A percentile compares a stretch with the other conserved stretches of the same genome.
Evolutionary conservation across 2,329 filamentous ascomycete species (phyloP).

Genomic region (Cercospora janseana): DNA sequence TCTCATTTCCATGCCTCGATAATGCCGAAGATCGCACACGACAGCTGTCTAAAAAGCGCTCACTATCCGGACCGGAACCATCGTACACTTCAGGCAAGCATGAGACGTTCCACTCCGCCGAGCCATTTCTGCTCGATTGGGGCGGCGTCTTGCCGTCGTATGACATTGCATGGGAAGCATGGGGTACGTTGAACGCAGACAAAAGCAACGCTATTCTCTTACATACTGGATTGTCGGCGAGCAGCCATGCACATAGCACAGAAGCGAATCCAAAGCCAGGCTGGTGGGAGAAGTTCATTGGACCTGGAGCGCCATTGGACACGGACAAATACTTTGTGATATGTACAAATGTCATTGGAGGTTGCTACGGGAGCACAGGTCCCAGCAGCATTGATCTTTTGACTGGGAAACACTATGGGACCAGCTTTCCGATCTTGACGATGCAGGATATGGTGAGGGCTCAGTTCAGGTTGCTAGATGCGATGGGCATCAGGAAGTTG

Average conservation of each 20-base stretch:
- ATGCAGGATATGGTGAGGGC: conserved; percentile 97
- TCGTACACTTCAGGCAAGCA: conserved; percentile 91
- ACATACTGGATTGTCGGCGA: conserved; percentile 93
- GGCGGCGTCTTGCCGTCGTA: conserved; percentile 88
- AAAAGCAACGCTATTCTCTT: conserved; percentile 86
- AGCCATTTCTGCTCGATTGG: conserved; percentile 86
- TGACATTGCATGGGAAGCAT: conserved; percentile 88
- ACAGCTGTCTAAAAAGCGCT: conserved; percentile 64
- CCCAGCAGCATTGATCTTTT: conserved; percentile 84
- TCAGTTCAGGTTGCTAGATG: conserved; percentile 84
- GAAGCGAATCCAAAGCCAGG: conserved; percentile 78
- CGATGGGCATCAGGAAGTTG: conserved; percentile 70
- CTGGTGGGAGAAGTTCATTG: conserved; percentile 99
- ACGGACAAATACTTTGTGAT: conserved; percentile 90
- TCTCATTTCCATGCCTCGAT: conserved; percentile 88
- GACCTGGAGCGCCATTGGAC: conserved; percentile 77
- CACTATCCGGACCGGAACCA: conserved; percentile 77
- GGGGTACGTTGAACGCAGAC: conserved; percentile 77
- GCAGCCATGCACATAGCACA: conserved; percentile 95
- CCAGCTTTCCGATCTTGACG: conserved; percentile 90
- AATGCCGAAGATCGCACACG: conserved; percentile 72
- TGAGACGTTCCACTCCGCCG: conserved; percentile 68
- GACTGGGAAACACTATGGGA: conserved; percentile 85
- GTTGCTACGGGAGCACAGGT: conserved; percentile 93
- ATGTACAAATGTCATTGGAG: conserved; percentile 94